Conservation (phyloP, 2,329 filamentous ascomycete genomes). For the Coccinonectria pachysandricola region DNA sequence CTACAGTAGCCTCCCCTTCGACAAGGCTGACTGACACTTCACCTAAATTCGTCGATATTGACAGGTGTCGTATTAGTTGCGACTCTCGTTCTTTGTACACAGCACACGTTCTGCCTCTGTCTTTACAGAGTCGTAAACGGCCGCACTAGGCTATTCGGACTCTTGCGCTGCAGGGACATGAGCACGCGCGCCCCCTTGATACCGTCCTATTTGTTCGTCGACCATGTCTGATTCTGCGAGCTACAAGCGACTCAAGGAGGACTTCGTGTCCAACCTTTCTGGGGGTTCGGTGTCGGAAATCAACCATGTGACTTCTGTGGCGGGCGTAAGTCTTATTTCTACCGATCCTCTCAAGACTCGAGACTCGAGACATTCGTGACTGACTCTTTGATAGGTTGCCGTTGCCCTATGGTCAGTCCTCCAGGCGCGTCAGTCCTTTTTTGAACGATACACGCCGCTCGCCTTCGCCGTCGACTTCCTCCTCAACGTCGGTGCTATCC, state of each 20-base stretch:
- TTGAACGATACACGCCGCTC: constrained; percentile 60
- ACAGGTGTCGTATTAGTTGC: constrained; percentile 13
- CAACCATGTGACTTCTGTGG: constrained; percentile 73
- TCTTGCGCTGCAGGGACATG: too few relatives aligned
- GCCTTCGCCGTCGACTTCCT: constrained; percentile 72
- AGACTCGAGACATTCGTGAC: too few relatives aligned
- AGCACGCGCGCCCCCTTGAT: too few relatives aligned
- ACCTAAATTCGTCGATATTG: constrained; percentile 9
- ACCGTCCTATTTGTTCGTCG: too few relatives aligned
- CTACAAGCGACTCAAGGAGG: constrained; percentile 90
- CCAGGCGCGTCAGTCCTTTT: constrained; percentile 75
- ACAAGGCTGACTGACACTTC: constrained; percentile 17
- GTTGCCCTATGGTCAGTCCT: constrained; percentile 81
- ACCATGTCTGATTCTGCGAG: constrained; percentile 34
- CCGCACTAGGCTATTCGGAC: too few relatives aligned
- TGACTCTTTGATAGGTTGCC: constrained; percentile 49
- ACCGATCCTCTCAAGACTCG: too few relatives aligned
- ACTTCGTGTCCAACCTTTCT: constrained; percentile 84
- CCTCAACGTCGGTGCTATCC: constrained; percentile 70
- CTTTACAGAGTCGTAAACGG: too few relatives aligned
- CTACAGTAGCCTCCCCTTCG: too few relatives aligned
- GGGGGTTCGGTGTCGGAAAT: constrained; percentile 80
- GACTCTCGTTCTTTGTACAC: constrained; percentile 1
- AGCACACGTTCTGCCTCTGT: too few relatives aligned
- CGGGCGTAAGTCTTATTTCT: constrained; percentile 60